phyloP scores from a whole-genome alignment of 1,284 basidiomycete genomes.

The Ceratorhiza oryzae-sativae region DNA sequence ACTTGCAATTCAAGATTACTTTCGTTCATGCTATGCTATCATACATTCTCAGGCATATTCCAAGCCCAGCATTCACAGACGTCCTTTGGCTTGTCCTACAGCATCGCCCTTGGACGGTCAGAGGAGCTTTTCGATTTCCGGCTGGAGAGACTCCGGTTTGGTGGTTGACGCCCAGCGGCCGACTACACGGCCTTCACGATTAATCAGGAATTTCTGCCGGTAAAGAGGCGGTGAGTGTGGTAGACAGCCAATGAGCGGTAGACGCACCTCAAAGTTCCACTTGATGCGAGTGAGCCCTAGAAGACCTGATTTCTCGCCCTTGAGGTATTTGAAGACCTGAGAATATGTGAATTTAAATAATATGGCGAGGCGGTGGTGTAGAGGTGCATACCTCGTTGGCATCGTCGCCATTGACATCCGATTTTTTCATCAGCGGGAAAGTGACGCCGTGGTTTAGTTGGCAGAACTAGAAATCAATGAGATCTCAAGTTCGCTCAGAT shows the following conservation, averaged over 20 bases:
- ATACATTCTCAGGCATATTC: not conserved
- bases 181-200: slow-evolving; percentile 67
- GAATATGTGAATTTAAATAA: not conserved
- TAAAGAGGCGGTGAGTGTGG: slow-evolving; percentile 62
- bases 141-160: slow-evolving; percentile 70
- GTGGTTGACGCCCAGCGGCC: slow-evolving; percentile 83
- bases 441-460: slow-evolving; percentile 78
- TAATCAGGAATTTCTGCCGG: slow-evolving; percentile 51
- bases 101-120: not conserved
- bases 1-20: not conserved
- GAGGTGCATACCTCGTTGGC: slow-evolving; percentile 49
- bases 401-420: slow-evolving; percentile 87
- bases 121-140: slow-evolving; percentile 66
- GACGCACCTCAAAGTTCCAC: slow-evolving; percentile 58
- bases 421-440: slow-evolving; percentile 87
- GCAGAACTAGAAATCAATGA: slow-evolving; percentile 43
- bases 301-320: slow-evolving; percentile 76
- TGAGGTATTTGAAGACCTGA: slow-evolving; percentile 86
- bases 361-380: not conserved
- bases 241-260: not conserved
- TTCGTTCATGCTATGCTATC: not conserved
- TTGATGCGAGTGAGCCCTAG: slow-evolving; percentile 80
- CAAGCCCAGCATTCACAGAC: slow-evolving; percentile 7
- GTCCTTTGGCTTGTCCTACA: not conserved
- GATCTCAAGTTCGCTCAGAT: not conserved